These are phyloP conservation scores for Oryza glumipatula DNA, from an alignment of 176 grass and related monocot species.

Conservation along the genomic window DNA sequence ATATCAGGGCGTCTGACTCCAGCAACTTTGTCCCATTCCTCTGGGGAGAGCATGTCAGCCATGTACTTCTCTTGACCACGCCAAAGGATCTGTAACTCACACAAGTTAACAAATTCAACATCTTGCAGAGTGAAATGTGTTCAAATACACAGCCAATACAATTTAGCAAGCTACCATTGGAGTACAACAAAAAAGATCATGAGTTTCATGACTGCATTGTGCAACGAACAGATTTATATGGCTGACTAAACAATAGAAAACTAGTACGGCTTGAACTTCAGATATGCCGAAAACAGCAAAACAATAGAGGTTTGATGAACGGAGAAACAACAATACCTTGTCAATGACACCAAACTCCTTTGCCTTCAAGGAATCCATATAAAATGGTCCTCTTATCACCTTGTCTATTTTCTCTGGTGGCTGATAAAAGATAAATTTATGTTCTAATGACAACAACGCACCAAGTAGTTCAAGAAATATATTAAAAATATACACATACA, in stretches of 20 bases:
- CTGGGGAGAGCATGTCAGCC: slow-evolving; percentile 65
- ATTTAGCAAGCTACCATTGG: background rate
- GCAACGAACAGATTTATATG: background rate
- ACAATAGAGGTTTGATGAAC: background rate
- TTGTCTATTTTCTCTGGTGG: slow-evolving; percentile 74
- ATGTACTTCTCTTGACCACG: slow-evolving; percentile 79
- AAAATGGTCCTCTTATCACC: slow-evolving; percentile 71
- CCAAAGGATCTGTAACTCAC: slow-evolving; percentile 70
- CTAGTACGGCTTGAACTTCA: background rate
- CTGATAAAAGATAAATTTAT: slow-evolving; percentile 51
- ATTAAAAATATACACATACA: slow-evolving; percentile 58
- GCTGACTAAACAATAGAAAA: background rate
- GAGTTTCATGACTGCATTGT: background rate
- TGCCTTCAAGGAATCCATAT: slow-evolving; percentile 79
- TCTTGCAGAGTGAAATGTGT: background rate
- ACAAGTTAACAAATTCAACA: slow-evolving; percentile 17
- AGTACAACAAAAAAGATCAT: background rate
- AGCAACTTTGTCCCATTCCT: slow-evolving; percentile 72
- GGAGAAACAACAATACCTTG: slow-evolving; percentile 69
- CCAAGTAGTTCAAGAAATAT: slow-evolving; percentile 3
- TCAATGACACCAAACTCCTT: slow-evolving; percentile 97
- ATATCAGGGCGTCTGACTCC: slow-evolving; percentile 52
- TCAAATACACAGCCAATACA: background rate
- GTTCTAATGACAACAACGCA: slow-evolving; percentile 16
- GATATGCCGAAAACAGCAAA: slow-evolving; percentile 29